A percentile compares a stretch with the other conserved stretches of the same genome.
These are phyloP conservation scores for Candida sp. DNA, from an alignment of 1,139 yeast genomes.

Conservation along the genomic window DNA sequence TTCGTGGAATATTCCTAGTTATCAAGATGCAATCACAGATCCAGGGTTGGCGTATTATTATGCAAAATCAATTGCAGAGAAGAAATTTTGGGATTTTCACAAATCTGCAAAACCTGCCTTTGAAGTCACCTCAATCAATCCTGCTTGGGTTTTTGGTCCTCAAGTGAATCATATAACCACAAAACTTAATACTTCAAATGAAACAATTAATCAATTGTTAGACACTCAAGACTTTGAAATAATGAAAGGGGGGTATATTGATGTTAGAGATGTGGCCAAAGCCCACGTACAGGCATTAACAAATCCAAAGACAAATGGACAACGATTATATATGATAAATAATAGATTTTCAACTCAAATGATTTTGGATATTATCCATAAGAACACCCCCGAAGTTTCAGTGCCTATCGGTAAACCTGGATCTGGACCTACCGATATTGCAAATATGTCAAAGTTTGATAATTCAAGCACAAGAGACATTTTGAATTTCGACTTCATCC, in stretches of 20 bases:
- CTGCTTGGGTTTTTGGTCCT: slow-evolving; percentile 24
- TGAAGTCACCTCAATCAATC: slow-evolving; percentile 22
- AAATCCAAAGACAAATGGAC: slow-evolving; percentile 19
- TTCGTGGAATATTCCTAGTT: slow-evolving; percentile 27
- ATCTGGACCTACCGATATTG: slow-evolving; percentile 4
- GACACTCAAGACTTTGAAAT: slow-evolving; percentile 4
- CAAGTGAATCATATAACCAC: slow-evolving; percentile 18
- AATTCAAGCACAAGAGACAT: slow-evolving; percentile 21
- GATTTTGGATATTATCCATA: slow-evolving; percentile 28
- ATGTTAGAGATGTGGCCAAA: slow-evolving; percentile 51
- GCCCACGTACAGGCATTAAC: slow-evolving; percentile 47
- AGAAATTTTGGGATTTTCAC: slow-evolving; percentile 31
- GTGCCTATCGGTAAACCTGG: slow-evolving; percentile 15
- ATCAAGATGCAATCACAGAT: slow-evolving; percentile 23
- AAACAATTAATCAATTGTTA: slow-evolving; percentile 15
- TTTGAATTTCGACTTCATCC: slow-evolving; percentile 30
- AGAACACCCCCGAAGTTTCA: slow-evolving; percentile 13
- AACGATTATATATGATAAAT: slow-evolving; percentile 37
- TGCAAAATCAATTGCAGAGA: slow-evolving; percentile 50
- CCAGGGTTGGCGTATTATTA: slow-evolving; percentile 38
- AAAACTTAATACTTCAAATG: slow-evolving; percentile 15
- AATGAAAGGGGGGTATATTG: slow-evolving; percentile 26
- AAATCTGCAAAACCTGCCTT: slow-evolving; percentile 30
- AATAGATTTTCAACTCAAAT: slow-evolving; percentile 33
- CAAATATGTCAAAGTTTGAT: slow-evolving; percentile 12